These are phyloP conservation scores for Drechslera avenae DNA, from an alignment of 2,329 filamentous ascomycete species.

Conservation along the genomic window DNA sequence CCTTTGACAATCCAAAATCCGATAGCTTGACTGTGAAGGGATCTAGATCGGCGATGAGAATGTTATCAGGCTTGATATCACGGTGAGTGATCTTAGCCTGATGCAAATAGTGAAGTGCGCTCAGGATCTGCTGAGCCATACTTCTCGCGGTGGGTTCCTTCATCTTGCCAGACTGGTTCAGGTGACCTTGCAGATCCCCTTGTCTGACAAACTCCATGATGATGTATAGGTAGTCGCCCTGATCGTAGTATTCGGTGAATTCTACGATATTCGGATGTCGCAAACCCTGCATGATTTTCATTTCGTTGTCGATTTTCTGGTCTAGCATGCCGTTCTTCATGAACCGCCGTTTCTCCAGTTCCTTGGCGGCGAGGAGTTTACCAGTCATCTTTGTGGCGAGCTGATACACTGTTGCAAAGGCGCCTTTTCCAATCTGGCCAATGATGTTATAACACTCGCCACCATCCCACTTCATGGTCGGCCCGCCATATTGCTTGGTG, in stretches of 20 bases:
- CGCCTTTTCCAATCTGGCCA: constrained; percentile 82
- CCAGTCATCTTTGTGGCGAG: constrained; percentile 86
- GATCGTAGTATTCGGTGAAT: constrained; percentile 87
- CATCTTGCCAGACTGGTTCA: constrained; percentile 66
- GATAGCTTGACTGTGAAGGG: constrained; percentile 88
- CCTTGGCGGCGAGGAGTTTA: constrained; percentile 85
- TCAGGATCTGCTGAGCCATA: constrained; percentile 77
- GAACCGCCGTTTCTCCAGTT: constrained; percentile 89
- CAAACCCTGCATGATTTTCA: constrained; percentile 90
- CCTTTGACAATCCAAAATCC: constrained; percentile 95
- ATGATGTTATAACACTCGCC: constrained; percentile 84
- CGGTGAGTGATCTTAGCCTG: constrained; percentile 89
- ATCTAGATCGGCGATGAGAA: constrained; percentile 74
- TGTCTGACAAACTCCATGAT: constrained; percentile 92
- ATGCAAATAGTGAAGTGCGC: constrained; percentile 86
- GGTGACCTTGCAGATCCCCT: constrained; percentile 80
- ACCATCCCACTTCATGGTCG: constrained; percentile 80
- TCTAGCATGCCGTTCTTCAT: constrained; percentile 91
- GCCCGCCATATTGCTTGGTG: constrained; percentile 34
- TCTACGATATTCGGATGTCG: constrained; percentile 88
- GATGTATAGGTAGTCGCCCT: constrained; percentile 82
- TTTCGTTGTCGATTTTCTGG: constrained; percentile 93
- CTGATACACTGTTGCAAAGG: constrained; percentile 92
- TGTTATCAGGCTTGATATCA: constrained; percentile 99
- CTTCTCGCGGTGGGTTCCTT: constrained; percentile 70